Percentiles rank a stretch among this genome's conserved stretches.
Conservation (phyloP, 1,139 yeast genomes). For the Magnusiomyces fungicola region DNA sequence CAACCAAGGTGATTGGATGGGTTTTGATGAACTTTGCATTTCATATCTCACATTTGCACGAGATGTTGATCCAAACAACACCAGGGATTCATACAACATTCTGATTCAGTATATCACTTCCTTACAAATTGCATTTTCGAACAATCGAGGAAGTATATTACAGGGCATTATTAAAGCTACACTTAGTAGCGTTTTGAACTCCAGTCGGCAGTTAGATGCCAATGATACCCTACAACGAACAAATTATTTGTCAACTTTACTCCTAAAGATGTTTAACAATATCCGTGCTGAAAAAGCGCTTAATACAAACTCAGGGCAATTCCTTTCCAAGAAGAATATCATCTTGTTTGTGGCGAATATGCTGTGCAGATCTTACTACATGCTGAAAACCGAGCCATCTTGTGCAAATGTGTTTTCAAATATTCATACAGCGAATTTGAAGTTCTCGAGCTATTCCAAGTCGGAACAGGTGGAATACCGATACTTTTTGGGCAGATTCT, state of each 20-base stretch:
- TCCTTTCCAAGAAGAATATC: conserved; percentile 40
- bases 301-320: conserved; percentile 34
- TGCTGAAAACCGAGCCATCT: conserved; percentile 53
- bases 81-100: conserved; percentile 51
- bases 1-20: conserved; percentile 42
- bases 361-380: conserved; percentile 57
- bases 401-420: conserved; percentile 73
- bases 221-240: conserved; percentile 36
- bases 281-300: conserved; percentile 48
- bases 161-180: conserved; percentile 40
- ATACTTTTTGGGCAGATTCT: conserved; percentile 59
- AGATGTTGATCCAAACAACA: conserved; percentile 55
- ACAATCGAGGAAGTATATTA: conserved; percentile 46
- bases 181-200: conserved; percentile 41
- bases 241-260: conserved; percentile 48
- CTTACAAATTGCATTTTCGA: conserved; percentile 52
- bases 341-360: conserved; percentile 50
- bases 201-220: conserved; percentile 45
- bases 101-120: conserved; percentile 47
- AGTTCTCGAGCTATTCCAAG: conserved; percentile 40
- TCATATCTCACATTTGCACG: conserved; percentile 47
- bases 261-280: conserved; percentile 56
- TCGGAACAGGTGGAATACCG: conserved; percentile 59
- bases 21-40: conserved; percentile 45
- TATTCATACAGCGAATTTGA: conserved; percentile 53